Percentiles rank a stretch among this genome's conserved stretches.
Evolutionary conservation across 1,284 basidiomycete species (phyloP).

Genomic region (Irpex lacteus): DNA sequence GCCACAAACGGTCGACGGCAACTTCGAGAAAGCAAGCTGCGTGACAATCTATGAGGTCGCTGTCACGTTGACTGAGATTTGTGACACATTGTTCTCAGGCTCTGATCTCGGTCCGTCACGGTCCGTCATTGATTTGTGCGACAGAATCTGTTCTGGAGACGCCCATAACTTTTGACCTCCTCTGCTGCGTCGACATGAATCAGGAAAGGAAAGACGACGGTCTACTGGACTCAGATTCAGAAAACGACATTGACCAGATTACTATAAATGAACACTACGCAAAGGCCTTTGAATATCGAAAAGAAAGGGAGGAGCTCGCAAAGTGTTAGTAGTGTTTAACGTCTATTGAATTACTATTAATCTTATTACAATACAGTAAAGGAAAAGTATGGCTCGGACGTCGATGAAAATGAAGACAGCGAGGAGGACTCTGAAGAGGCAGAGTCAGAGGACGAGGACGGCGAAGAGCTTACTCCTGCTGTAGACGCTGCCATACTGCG

Average conservation of each 20-base stretch:
- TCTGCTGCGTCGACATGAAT: conserved; percentile 29
- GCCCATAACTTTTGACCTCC: not conserved
- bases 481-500: conserved; percentile 94
- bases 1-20: not conserved
- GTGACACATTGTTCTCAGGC: not conserved
- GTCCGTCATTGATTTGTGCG: not conserved
- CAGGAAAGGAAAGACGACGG: conserved; percentile 24
- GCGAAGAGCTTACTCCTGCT: conserved; percentile 91
- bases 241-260: conserved; percentile 43
- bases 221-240: conserved; percentile 44
- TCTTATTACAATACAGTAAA: conserved; percentile 52
- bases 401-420: conserved; percentile 46
- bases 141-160: not conserved
- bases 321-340: conserved; percentile 51
- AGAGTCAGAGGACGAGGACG: conserved; percentile 92
- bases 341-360: not conserved
- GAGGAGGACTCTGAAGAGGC: conserved; percentile 73
- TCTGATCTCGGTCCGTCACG: not conserved
- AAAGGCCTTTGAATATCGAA: conserved; percentile 77
- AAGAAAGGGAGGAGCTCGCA: conserved; percentile 80
- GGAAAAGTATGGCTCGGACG: conserved; percentile 82
- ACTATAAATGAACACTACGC: conserved; percentile 83
- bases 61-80: not conserved
- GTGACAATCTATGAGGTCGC: not conserved
- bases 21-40: not conserved